Percentiles rank a stretch among this genome's conserved stretches.
These are phyloP conservation scores for Penicillium ucsense DNA, from an alignment of 495 filamentous ascomycete genomes.

Conservation along the genomic window DNA sequence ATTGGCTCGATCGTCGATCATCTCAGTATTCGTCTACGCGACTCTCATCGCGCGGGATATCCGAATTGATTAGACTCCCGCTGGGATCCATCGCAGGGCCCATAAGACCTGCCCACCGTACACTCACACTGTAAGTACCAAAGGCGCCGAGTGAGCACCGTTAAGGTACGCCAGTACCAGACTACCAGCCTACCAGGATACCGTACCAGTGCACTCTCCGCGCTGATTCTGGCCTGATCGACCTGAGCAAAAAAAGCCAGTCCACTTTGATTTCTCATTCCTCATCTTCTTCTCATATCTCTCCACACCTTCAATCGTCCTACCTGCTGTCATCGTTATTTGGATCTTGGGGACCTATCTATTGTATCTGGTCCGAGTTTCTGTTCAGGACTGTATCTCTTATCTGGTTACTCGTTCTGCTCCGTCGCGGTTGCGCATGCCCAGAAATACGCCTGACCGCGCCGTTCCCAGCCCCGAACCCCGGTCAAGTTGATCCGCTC, in stretches of 20 bases:
- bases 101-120: slow-evolving; percentile 1
- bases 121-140: too few relatives aligned
- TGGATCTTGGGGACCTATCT: too few relatives aligned
- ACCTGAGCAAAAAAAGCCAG: background rate
- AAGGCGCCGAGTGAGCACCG: too few relatives aligned
- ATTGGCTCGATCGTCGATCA: slow-evolving; percentile 14
- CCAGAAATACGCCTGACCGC: slow-evolving; percentile 33
- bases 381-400: background rate
- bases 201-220: slow-evolving; percentile 2
- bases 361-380: too few relatives aligned
- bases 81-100: slow-evolving; percentile 21
- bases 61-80: slow-evolving; percentile 18
- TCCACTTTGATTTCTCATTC: slow-evolving; percentile 1
- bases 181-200: background rate
- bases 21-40: background rate
- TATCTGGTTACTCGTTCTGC: background rate
- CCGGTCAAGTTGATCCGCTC: slow-evolving; percentile 31
- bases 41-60: slow-evolving; percentile 7
- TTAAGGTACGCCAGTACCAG: too few relatives aligned
- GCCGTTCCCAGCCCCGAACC: slow-evolving; percentile 30
- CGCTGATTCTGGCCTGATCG: slow-evolving; percentile 6
- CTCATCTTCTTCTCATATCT: background rate
- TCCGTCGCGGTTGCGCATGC: slow-evolving; percentile 20
- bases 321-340: too few relatives aligned
- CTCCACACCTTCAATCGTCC: background rate